These are phyloP conservation scores for Lachancea fermentati DNA, from an alignment of 805 yeast species.

Conservation along the genomic window DNA sequence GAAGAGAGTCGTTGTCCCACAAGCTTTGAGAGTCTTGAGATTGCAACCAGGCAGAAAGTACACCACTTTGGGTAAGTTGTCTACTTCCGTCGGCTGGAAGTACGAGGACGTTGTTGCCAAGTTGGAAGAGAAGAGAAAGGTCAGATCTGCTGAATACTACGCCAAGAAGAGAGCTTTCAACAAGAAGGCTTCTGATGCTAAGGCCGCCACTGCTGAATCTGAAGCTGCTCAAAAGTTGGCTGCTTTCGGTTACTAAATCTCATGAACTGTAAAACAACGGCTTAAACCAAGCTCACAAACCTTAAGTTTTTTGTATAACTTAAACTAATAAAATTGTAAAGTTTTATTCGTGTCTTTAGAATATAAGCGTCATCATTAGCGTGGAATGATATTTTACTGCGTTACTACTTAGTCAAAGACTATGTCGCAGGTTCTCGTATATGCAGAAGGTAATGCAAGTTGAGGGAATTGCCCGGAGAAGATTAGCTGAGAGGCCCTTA, in stretches of 20 bases:
- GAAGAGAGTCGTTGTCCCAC: constrained; percentile 99
- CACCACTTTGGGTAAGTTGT: constrained; percentile 96
- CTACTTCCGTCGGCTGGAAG: constrained; percentile 98
- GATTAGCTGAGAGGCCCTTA: constrained; percentile 74
- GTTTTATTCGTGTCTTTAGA: constrained; percentile 10
- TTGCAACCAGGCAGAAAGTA: constrained; percentile 99
- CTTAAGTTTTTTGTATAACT: constrained; percentile 12
- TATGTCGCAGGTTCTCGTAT: constrained; percentile 57
- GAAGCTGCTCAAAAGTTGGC: constrained; percentile 92
- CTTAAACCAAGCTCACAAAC: constrained; percentile 12
- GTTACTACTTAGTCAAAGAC: constrained; percentile 11
- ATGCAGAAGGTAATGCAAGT: constrained; percentile 86
- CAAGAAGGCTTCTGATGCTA: constrained; percentile 86
- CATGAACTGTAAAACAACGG: constrained; percentile 18
- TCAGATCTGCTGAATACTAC: constrained; percentile 97
- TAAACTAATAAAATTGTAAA: constrained; percentile 11
- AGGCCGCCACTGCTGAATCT: constrained; percentile 80
- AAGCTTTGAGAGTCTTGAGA: constrained; percentile 98
- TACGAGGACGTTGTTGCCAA: constrained; percentile 97
- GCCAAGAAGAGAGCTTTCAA: constrained; percentile 96
- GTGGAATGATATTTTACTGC: background rate
- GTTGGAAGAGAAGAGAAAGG: constrained; percentile 99
- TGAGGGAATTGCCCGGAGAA: constrained; percentile 83
- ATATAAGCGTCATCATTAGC: too few species aligned
- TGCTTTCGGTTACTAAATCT: constrained; percentile 89